Conservation (phyloP, 768 basidiomycete species). For the Xanthoconium stramineum region DNA sequence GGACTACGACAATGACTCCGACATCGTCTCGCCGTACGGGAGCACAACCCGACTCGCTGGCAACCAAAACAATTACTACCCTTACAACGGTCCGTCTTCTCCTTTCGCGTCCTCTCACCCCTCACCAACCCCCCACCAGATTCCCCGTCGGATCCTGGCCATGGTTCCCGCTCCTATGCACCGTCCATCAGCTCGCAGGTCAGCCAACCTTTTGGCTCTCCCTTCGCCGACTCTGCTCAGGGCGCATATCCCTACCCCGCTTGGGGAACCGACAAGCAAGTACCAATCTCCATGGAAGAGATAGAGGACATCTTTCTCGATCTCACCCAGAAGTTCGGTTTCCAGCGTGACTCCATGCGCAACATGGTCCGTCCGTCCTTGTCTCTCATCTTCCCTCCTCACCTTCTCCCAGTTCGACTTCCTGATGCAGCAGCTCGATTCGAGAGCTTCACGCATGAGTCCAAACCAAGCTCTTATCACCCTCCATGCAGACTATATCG, state of each 20-base stretch:
- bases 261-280: constrained; percentile 89
- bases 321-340: constrained; percentile 97
- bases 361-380: constrained; percentile 66
- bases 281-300: constrained; percentile 96
- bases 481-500: constrained; percentile 98
- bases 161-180: constrained; percentile 44
- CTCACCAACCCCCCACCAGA: constrained; percentile 10
- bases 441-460: constrained; percentile 96
- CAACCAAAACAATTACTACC: constrained; percentile 32
- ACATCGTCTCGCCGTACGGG: constrained; percentile 54
- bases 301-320: constrained; percentile 99
- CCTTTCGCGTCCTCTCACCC: neutral
- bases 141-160: constrained; percentile 30
- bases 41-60: constrained; percentile 55
- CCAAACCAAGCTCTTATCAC: constrained; percentile 95
- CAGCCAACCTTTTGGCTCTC: constrained; percentile 55
- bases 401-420: constrained; percentile 76
- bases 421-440: constrained; percentile 96
- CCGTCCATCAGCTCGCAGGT: constrained; percentile 61
- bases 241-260: constrained; percentile 83
- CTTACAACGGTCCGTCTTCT: constrained; percentile 18
- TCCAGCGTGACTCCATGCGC: constrained; percentile 93
- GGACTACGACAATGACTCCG: constrained; percentile 47
- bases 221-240: constrained; percentile 54
- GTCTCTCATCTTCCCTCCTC: neutral